phyloP scores from a whole-genome alignment of 345 rosid species.

The Psidium guajava region DNA sequence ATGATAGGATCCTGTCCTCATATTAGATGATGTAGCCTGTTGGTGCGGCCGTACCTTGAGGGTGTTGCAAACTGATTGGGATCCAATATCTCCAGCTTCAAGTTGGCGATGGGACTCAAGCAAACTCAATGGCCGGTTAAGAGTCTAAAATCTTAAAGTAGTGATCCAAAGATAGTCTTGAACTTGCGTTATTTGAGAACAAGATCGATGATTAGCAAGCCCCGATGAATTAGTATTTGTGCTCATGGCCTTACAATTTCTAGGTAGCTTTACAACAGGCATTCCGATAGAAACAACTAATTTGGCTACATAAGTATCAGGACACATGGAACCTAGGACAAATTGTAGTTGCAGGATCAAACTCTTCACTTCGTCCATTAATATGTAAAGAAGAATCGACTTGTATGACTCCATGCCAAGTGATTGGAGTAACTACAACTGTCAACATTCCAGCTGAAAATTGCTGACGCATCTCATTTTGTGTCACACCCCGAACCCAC shows the following conservation, averaged over 20 bases:
- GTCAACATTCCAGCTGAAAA: constrained; percentile 93
- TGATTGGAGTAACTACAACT: constrained; percentile 70
- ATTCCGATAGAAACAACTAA: constrained; percentile 30
- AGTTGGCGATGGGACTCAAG: not conserved
- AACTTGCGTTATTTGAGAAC: constrained; percentile 3
- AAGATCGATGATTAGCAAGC: constrained; percentile 10
- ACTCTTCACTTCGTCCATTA: constrained; percentile 63
- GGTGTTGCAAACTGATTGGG: constrained; percentile 7
- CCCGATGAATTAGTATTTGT: constrained; percentile 3
- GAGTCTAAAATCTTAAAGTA: constrained; percentile 7
- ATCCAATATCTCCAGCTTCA: constrained; percentile 5
- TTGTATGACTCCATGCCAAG: constrained; percentile 82
- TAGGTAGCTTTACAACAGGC: constrained; percentile 14
- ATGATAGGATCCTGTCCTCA: not conserved
- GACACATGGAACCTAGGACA: constrained; percentile 59
- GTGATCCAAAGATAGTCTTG: constrained; percentile 6
- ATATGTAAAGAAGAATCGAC: constrained; percentile 63
- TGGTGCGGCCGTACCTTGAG: constrained; percentile 5
- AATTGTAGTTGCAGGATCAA: constrained; percentile 70
- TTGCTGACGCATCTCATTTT: constrained; percentile 65
- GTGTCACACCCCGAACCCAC: too few relatives aligned
- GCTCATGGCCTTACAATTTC: constrained; percentile 5
- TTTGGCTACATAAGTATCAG: constrained; percentile 28
- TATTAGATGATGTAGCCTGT: constrained; percentile 4
- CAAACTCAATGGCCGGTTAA: not conserved